These are phyloP conservation scores for Paecilomyces variotii DNA, from an alignment of 2,329 filamentous ascomycete genomes.

Conservation along the genomic window DNA sequence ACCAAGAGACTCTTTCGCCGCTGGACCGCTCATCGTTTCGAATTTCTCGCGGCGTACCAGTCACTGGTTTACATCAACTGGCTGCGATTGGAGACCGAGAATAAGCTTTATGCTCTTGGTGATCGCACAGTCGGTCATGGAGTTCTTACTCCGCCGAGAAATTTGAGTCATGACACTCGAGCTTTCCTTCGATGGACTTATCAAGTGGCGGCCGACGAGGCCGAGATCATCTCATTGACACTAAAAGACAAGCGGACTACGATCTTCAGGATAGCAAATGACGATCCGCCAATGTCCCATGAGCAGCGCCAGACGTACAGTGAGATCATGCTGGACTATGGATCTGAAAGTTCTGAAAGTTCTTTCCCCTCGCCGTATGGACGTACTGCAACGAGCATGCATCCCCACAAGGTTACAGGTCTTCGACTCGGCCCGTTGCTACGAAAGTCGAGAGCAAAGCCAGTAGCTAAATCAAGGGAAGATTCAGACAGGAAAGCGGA, in stretches of 20 bases:
- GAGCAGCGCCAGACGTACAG: neutral
- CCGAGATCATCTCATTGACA: neutral
- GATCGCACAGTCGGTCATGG: slow-evolving; percentile 8
- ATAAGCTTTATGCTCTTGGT: slow-evolving; percentile 10
- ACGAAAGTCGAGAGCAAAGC: neutral
- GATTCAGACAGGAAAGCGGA: neutral
- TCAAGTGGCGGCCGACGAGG: neutral
- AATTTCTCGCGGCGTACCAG: slow-evolving; percentile 1
- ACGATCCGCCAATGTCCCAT: neutral
- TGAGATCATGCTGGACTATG: neutral
- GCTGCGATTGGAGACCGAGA: slow-evolving; percentile 15
- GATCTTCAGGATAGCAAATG: neutral
- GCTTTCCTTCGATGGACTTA: slow-evolving; percentile 11
- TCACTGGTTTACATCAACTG: slow-evolving; percentile 13
- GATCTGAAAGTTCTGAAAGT: neutral
- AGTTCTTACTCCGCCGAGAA: slow-evolving; percentile 11
- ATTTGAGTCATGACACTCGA: slow-evolving; percentile 14
- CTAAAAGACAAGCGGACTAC: neutral
- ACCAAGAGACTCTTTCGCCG: neutral
- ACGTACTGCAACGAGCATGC: neutral
- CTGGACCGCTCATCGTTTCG: slow-evolving; percentile 1
- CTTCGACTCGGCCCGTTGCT: neutral
- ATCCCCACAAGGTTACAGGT: neutral
- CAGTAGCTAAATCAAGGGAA: neutral
- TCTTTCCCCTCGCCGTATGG: neutral